Percentiles rank a stretch among this genome's conserved stretches.
phyloP scores from a whole-genome alignment of 306 rosid genomes.

The Ormosia semicastrata region DNA sequence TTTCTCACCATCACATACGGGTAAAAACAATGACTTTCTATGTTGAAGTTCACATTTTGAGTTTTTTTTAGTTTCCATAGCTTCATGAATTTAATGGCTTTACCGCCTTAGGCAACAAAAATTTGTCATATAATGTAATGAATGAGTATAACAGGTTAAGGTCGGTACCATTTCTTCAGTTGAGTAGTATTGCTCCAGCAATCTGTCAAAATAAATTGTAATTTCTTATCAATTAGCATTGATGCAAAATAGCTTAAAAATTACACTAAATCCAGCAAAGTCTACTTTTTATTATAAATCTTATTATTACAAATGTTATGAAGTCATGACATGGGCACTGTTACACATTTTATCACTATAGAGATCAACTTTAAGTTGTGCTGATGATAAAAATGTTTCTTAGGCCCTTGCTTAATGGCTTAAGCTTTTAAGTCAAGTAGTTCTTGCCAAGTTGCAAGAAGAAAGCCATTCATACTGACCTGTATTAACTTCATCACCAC shows the following conservation, averaged over 20 bases:
- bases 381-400: conserved; percentile 3
- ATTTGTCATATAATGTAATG: neutral
- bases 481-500: conserved; percentile 97
- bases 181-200: conserved; percentile 78
- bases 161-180: conserved; percentile 66
- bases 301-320: neutral
- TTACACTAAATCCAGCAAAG: neutral
- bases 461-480: conserved; percentile 57
- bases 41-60: neutral
- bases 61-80: conserved; percentile 12
- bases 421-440: conserved; percentile 13
- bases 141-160: conserved; percentile 10
- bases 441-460: neutral
- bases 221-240: conserved; percentile 24
- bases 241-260: neutral
- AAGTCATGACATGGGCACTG: neutral
- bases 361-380: neutral
- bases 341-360: conserved; percentile 11
- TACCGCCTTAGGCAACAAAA: neutral
- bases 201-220: conserved; percentile 58
- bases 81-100: conserved; percentile 3
- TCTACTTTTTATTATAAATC: neutral
- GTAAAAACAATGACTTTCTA: neutral
- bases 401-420: neutral
- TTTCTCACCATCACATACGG: neutral